Evolutionary conservation across 2,329 filamentous ascomycete genomes (phyloP).

Genomic region (Cytospora schulzeri): DNA sequence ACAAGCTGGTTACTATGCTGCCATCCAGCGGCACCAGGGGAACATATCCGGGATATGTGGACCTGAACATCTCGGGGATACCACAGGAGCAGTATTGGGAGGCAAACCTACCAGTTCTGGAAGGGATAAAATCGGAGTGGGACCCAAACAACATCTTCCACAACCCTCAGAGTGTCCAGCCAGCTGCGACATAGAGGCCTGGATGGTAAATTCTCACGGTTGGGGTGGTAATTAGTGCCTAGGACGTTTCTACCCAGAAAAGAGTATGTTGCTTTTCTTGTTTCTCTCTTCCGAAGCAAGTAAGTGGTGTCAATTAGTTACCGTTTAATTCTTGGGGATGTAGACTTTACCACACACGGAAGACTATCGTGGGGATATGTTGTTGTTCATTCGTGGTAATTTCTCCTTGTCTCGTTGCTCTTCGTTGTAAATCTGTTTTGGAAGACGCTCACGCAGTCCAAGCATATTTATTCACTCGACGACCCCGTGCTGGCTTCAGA

Average conservation of each 20-base stretch:
- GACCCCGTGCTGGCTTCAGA: too few relatives aligned
- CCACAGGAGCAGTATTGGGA: conserved; percentile 59
- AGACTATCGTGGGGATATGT: too few relatives aligned
- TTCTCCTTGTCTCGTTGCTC: too few relatives aligned
- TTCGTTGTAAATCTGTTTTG: too few relatives aligned
- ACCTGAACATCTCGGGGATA: conserved; percentile 47
- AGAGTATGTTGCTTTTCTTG: too few relatives aligned
- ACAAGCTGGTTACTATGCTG: conserved; percentile 40
- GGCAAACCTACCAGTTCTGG: conserved; percentile 49
- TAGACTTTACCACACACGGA: too few relatives aligned
- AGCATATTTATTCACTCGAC: too few relatives aligned
- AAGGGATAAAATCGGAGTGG: conserved; percentile 52
- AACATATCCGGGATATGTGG: conserved; percentile 66
- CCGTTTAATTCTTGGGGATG: too few relatives aligned
- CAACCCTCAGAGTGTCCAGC: conserved; percentile 59
- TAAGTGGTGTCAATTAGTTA: too few relatives aligned
- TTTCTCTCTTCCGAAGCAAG: too few relatives aligned
- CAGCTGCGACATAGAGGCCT: conserved; percentile 24
- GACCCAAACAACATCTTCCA: conserved; percentile 59
- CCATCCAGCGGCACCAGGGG: conserved; percentile 39
- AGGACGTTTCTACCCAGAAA: background rate
- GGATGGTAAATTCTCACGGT: background rate
- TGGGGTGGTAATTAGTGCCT: background rate
- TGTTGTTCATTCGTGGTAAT: too few relatives aligned
- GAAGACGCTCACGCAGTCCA: too few relatives aligned